phyloP scores from a whole-genome alignment of 2,329 filamentous ascomycete genomes.

The Pseudofabraea citricarpa region DNA sequence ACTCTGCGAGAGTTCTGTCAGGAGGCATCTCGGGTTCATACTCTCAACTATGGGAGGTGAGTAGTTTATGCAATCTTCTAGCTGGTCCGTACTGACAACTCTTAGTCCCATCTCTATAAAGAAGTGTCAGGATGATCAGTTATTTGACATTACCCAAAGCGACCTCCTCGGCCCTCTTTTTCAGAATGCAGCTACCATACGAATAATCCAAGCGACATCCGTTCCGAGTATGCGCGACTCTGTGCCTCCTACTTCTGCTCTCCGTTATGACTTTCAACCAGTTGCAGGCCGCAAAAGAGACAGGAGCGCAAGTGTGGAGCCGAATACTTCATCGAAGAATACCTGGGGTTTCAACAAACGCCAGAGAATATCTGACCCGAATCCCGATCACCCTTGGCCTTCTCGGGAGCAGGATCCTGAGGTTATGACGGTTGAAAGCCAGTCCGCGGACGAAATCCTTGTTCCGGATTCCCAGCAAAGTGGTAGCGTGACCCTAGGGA shows the following conservation, averaged over 20 bases:
- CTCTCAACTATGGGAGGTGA: slow-evolving; percentile 26
- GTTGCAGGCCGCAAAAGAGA: slow-evolving; percentile 17
- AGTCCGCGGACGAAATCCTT: slow-evolving; percentile 5
- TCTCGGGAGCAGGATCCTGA: slow-evolving; percentile 21
- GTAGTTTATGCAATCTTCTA: slow-evolving; percentile 6
- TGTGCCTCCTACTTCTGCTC: slow-evolving; percentile 25
- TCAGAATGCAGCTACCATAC: slow-evolving; percentile 18
- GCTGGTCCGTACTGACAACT: slow-evolving; percentile 4
- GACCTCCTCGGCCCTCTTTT: slow-evolving; percentile 25
- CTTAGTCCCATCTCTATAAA: slow-evolving; percentile 24
- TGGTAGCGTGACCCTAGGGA: slow-evolving; percentile 8
- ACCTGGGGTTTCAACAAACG: slow-evolving; percentile 21
- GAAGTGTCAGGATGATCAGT: slow-evolving; percentile 27
- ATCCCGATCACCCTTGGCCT: slow-evolving; percentile 25
- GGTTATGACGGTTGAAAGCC: background rate
- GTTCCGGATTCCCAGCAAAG: slow-evolving; percentile 23
- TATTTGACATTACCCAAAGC: slow-evolving; percentile 25
- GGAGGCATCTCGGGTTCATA: slow-evolving; percentile 24
- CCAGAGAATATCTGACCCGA: slow-evolving; percentile 16
- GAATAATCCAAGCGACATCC: slow-evolving; percentile 22
- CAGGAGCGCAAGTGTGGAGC: slow-evolving; percentile 11
- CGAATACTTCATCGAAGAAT: slow-evolving; percentile 5
- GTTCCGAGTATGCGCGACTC: slow-evolving; percentile 23
- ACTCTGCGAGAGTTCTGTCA: slow-evolving; percentile 25
- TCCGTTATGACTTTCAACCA: slow-evolving; percentile 20